phyloP scores from a whole-genome alignment of 768 basidiomycete genomes.

The Panaeolus papilionaceus region DNA sequence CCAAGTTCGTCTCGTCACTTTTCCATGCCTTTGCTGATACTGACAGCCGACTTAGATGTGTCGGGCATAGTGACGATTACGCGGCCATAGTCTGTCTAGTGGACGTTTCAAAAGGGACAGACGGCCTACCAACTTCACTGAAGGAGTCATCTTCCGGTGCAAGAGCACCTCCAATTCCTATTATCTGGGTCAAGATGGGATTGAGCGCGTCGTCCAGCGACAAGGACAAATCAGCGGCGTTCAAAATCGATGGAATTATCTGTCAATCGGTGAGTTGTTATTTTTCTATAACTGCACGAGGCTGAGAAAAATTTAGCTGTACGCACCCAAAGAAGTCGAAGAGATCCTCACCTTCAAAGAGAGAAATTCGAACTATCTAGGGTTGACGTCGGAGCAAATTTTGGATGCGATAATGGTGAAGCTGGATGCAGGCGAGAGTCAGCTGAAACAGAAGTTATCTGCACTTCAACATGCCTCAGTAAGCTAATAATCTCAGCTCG shows the following conservation, averaged over 20 bases:
- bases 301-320: neutral
- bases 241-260: neutral
- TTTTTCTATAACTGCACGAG: neutral
- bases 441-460: neutral
- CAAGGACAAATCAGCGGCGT: neutral
- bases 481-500: neutral
- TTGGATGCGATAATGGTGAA: neutral
- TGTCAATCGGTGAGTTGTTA: neutral
- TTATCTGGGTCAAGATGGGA: constrained; percentile 4
- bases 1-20: neutral
- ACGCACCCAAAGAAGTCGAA: neutral
- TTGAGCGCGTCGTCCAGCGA: neutral
- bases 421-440: constrained; percentile 1
- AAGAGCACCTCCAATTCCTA: neutral
- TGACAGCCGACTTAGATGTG: neutral
- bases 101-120: neutral
- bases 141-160: neutral
- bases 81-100: neutral
- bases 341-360: neutral
- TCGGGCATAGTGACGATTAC: neutral
- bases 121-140: neutral
- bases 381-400: neutral
- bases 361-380: neutral
- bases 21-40: neutral
- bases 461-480: neutral